These are phyloP conservation scores for Tylopilus sp. DNA, from an alignment of 768 basidiomycete species.

Conservation along the genomic window DNA sequence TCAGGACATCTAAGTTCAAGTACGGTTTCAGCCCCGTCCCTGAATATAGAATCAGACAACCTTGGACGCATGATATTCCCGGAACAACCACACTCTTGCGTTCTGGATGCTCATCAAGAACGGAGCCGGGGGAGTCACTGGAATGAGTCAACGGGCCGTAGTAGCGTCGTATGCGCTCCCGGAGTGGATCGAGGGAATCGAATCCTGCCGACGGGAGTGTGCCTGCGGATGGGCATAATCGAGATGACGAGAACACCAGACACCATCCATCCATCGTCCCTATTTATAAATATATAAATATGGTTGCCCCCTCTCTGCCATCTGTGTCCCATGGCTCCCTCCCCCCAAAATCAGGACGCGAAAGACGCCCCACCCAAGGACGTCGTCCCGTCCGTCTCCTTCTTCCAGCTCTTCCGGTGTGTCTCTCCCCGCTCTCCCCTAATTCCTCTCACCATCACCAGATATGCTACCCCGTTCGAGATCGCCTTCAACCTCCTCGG, in stretches of 20 bases:
- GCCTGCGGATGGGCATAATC: no score
- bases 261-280: neutral
- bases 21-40: no score
- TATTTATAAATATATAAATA: neutral
- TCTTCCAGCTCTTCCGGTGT: constrained; percentile 49
- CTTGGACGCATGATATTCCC: no score
- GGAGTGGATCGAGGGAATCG: no score
- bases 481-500: constrained; percentile 65
- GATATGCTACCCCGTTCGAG: constrained; percentile 76
- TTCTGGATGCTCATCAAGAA: no score
- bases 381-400: constrained; percentile 33
- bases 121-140: no score
- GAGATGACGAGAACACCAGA: neutral
- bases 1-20: no score
- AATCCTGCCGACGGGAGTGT: no score
- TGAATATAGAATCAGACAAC: no score
- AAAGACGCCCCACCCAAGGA: neutral
- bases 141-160: no score
- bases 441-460: constrained; percentile 25
- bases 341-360: neutral
- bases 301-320: neutral
- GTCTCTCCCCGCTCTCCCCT: neutral
- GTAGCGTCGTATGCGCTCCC: no score
- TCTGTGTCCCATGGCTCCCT: neutral
- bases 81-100: no score